phyloP scores from a whole-genome alignment of 1,139 yeast genomes.

The Hanseniaspora uvarum region DNA sequence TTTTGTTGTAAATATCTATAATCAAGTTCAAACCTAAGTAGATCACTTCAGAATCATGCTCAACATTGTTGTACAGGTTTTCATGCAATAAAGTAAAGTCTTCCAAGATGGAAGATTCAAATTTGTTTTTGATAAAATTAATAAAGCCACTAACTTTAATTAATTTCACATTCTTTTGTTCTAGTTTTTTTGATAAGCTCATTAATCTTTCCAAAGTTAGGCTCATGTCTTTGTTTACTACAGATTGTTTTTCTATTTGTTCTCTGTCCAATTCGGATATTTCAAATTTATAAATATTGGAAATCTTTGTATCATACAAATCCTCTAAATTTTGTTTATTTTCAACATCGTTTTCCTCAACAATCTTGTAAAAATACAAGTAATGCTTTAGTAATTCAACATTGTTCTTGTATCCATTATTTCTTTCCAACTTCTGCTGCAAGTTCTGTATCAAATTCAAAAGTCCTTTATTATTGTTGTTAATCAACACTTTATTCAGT shows the following conservation, averaged over 20 bases:
- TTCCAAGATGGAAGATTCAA: slow-evolving; percentile 2
- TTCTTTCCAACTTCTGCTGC: slow-evolving; percentile 6
- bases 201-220: neutral
- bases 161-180: neutral
- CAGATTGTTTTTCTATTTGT: neutral
- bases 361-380: neutral
- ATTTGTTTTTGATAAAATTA: neutral
- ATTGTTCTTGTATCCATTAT: slow-evolving; percentile 6
- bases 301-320: neutral
- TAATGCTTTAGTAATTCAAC: slow-evolving; percentile 7
- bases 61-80: slow-evolving; percentile 8
- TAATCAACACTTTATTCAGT: slow-evolving; percentile 6
- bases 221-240: neutral
- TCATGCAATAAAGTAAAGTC: slow-evolving; percentile 12
- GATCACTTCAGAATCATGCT: slow-evolving; percentile 9
- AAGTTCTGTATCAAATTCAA: slow-evolving; percentile 5
- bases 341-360: neutral
- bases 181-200: neutral
- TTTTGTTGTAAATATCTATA: slow-evolving; percentile 5
- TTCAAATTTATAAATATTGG: slow-evolving; percentile 4
- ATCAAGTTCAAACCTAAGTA: slow-evolving; percentile 8
- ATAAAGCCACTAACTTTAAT: neutral
- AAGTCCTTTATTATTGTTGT: slow-evolving; percentile 6
- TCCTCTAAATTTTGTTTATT: neutral
- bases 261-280: slow-evolving; percentile 8